These are phyloP conservation scores for Populus hybrid DNA, from an alignment of 441 rosid genomes.

Conservation along the genomic window DNA sequence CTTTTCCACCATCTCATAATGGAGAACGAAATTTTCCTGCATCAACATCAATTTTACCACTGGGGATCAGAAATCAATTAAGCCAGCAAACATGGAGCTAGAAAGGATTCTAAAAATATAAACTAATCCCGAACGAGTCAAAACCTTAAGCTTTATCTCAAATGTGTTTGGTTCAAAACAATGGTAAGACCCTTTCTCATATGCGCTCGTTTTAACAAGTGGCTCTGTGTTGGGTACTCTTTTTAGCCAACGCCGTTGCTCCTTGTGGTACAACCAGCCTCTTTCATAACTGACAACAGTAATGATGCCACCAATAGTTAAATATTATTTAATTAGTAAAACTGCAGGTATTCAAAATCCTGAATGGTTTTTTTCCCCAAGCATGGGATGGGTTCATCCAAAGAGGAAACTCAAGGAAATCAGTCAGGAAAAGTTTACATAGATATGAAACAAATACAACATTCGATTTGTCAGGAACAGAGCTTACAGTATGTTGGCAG, in stretches of 20 bases:
- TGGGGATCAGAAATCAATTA: not conserved
- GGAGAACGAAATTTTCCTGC: conserved; percentile 86
- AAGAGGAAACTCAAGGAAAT: not conserved
- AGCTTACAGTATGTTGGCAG: conserved; percentile 95
- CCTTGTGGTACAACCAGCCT: conserved; percentile 95
- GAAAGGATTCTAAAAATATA: not conserved
- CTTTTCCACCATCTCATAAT: conserved; percentile 82
- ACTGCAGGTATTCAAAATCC: not conserved
- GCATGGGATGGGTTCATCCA: not conserved
- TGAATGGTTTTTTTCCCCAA: not conserved
- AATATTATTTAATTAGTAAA: not conserved
- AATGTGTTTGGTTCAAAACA: conserved; percentile 79
- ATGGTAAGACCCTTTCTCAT: conserved; percentile 87
- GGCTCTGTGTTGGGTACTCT: conserved; percentile 76
- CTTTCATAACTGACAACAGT: conserved; percentile 58
- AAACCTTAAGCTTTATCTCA: conserved; percentile 71
- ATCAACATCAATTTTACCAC: conserved; percentile 16
- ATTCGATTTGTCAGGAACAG: not conserved
- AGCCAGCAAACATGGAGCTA: not conserved
- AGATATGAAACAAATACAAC: not conserved
- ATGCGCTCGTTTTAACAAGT: conserved; percentile 65
- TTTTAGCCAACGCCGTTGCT: conserved; percentile 69
- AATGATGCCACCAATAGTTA: not conserved
- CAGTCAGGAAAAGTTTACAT: not conserved
- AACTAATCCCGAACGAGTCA: conserved; percentile 2